Base-by-base conservation (phyloP, 2,329 filamentous ascomycete genomes). In the Aspergillus thermomutatus region DNA sequence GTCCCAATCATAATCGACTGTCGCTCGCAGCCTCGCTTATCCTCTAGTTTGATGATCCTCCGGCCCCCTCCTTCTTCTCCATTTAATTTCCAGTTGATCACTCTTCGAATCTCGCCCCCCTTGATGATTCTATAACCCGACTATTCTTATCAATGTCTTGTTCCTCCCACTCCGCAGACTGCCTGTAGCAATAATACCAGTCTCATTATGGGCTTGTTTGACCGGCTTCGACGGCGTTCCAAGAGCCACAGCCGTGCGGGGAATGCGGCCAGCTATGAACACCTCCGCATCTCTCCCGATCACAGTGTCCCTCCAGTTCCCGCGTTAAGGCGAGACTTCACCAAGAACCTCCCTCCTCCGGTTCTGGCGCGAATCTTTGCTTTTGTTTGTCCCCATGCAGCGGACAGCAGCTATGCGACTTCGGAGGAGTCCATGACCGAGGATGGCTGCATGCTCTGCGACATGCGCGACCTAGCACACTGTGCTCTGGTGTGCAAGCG, bases 391-490 rank as follows among this genome's bases (percentile, higher is more conserved):
- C 92, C 92, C 7, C 93, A 97, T 74, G 79, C 86, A 37, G 77
- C 79, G 53, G 92, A 97, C 75, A 81, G 87, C 69, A 87, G 82
- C 58, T 95, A 94, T 73, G 87, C 91, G 63, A 87, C 87, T 45
- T 93, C 90, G 68, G 93, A 97, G 77, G 84, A 90, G 67, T 91
- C 88, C 58, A 86, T 88, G 63, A 83, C 86, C 50, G 88, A 89
- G 64, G 87, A 91, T 76, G 87, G 86, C 55, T 97, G 93, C 78
- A 93, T 94, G 89, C 86, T 96, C 64, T 97, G 93, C 78, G 91
- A 96, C 77, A 83, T 94, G 79, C 87, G 92, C 64, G 92, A 97
- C 74, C 83, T 97, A 55, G 86, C 91, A 52, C 87, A 91, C 72
- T 93, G 90, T 72, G 85, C 87, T 41, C 81, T 85, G 70, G 90